Evolutionary conservation across 768 basidiomycete genomes (phyloP).

Genomic region (Phylloporus sp.): DNA sequence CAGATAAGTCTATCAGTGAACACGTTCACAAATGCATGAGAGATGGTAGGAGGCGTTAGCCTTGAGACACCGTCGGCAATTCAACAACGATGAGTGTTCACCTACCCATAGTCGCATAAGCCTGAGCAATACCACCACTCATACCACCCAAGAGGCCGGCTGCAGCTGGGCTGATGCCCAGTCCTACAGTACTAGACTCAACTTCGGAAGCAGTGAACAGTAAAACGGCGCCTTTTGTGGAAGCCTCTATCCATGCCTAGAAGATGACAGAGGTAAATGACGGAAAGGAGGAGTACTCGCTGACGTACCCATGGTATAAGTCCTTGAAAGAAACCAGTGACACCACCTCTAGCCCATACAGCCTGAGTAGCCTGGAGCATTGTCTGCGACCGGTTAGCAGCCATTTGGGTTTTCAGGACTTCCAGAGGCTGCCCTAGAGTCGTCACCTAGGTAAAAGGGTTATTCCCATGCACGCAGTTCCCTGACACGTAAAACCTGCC

Average conservation of each 20-base stretch:
- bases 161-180: constrained; percentile 74
- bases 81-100: constrained; percentile 13
- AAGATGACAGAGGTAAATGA: not conserved
- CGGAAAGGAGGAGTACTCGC: not conserved
- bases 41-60: constrained; percentile 20
- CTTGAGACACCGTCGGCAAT: constrained; percentile 9
- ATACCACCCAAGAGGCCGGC: constrained; percentile 95
- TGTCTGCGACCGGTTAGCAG: constrained; percentile 87
- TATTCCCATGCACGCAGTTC: not conserved
- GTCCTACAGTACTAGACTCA: constrained; percentile 57
- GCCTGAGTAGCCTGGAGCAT: constrained; percentile 83
- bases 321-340: constrained; percentile 92
- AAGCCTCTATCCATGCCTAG: constrained; percentile 99
- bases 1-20: constrained; percentile 10
- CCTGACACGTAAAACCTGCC: constrained; percentile 46
- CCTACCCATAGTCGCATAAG: constrained; percentile 99
- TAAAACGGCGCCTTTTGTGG: constrained; percentile 95
- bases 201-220: constrained; percentile 96
- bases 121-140: constrained; percentile 95
- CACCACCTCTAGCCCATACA: constrained; percentile 91
- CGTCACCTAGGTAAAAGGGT: constrained; percentile 63
- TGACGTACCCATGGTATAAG: constrained; percentile 92
- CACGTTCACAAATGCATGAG: constrained; percentile 2
- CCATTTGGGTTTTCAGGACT: constrained; percentile 99
- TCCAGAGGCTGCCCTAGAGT: constrained; percentile 97